Evolutionary conservation across 768 basidiomycete species (phyloP), one percentile per base, ranked within the genome.

Genomic region (Pleurotus sapidus): DNA sequence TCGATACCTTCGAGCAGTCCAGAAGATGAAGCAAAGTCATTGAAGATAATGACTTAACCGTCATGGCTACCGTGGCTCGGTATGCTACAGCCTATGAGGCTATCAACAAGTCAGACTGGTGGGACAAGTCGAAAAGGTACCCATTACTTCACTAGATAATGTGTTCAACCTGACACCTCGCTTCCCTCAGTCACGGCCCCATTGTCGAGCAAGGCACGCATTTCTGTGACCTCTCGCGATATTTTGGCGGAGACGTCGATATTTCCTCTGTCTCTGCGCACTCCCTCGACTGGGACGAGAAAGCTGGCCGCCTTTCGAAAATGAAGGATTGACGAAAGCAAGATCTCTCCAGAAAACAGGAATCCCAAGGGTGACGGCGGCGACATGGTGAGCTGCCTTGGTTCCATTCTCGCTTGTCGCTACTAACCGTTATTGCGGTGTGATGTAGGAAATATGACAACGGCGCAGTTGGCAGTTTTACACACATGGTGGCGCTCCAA

Each of bases 21-120:
- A 96, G 74, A 88, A 87, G 82, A 96, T 97, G 91, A 95, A 95
- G 75, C 83, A 89, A 60, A 95, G n/a, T 97, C 70, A 91, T 98
- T 68, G 79, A 91, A 66, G 93, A 95, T 61, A 98, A 98, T 70
- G 83, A 93, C 66, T 80, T 98, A 57, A 89, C 88, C 23, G 94
- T 98, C 50, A 97, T 98, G 95, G 81, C 89, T 47, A 98, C 96
- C 39, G 86, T 95, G 61, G 95, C 95, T 4, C 88, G 95, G 57
- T 98, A 97, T 74, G 93, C 93, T 8, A 88, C 87, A 65, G 91
- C 91, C 43, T 95, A 93, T 64, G 83, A 89, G 69, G 72, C 82
- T 20, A 91, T 90, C 58, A 80, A 82, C 11, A 93, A 93, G 70
- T 82, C 80, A 3, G 89, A 93, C 60, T 95, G 93, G 93, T 95